Evolutionary conservation across 2,329 filamentous ascomycete genomes (phyloP), one percentile per base, ranked within the genome.

Genomic region (Apiospora malaysiana): DNA sequence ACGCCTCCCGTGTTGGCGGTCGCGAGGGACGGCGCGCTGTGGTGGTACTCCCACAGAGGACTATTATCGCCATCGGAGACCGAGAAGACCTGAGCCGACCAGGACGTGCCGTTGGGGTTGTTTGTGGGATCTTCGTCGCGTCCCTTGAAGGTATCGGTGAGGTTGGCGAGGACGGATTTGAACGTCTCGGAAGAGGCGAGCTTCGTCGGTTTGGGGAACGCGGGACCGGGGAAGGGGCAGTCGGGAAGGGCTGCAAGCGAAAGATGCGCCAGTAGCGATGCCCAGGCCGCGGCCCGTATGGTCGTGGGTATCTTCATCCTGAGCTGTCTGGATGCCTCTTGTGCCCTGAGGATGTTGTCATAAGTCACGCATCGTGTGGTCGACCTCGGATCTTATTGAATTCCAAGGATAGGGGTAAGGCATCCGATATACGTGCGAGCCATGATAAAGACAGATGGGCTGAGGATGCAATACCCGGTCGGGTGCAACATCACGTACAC

Each of bases 151-250:
- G 75, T 75, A 4, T 75, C 73, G 1, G 79, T 81, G 2, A 82
- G 72, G 66, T 79, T 78, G 47, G 74, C 74, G 16, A 81, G 56
- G 8, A 77, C 79, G 9, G 76, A 70, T 49, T 76, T 75, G 25
- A 82, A 76, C 18, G 74, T 74, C 0, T 76, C 70, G 42, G 77
- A 79, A 4, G 75, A 73, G 1, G 75, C 75, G 23, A 81, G 75
- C 63, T 75, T 75, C 40, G 72, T 76, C 1, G 80, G 80, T 66
- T 80, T 79, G 8, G 79, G 78, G 69, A 80, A 82, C 9, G 75
- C 79, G 1, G 79, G 75, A 0, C 81, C 80, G 16, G 77, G 77
- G 16, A 79, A 81, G 0, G 80, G 81, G 59, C 80, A 82, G 69
- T 80, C 79, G 3, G 79, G 79, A 37, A 79, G 1, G 3, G 56